Percentiles rank a stretch among this genome's conserved stretches.
These are phyloP conservation scores for Debaryomyces hansenii DNA, from an alignment of 805 yeast species.

Conservation along the genomic window DNA sequence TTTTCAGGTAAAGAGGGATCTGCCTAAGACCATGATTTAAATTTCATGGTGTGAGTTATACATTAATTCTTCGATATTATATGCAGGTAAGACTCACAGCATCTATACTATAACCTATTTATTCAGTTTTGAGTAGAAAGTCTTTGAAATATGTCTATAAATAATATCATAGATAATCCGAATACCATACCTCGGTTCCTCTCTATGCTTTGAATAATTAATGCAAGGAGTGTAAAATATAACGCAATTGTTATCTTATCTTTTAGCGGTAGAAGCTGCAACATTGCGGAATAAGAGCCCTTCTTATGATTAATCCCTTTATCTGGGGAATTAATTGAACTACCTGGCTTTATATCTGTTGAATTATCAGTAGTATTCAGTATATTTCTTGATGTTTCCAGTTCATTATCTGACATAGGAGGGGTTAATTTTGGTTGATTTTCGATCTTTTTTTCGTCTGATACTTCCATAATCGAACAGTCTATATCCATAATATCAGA, in stretches of 20 bases:
- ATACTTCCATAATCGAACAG: not conserved
- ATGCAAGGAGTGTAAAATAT: not conserved
- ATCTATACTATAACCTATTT: not conserved
- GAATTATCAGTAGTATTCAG: too few relatives aligned
- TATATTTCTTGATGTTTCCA: not conserved
- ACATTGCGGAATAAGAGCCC: too few relatives aligned
- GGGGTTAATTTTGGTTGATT: not conserved
- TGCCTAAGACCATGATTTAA: too few relatives aligned
- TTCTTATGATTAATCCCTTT: too few relatives aligned
- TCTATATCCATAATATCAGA: not conserved
- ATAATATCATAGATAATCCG: not conserved
- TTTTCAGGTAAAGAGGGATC: too few relatives aligned
- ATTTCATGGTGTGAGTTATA: not conserved
- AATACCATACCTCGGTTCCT: not conserved
- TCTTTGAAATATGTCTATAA: not conserved
- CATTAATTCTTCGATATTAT: not conserved
- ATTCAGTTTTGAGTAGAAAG: not conserved
- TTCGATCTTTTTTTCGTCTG: not conserved
- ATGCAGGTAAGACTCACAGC: not conserved
- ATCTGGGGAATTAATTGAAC: too few relatives aligned
- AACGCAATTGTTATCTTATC: too few relatives aligned
- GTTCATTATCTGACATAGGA: slow-evolving; percentile 4
- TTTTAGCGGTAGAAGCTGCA: too few relatives aligned
- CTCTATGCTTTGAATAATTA: not conserved
- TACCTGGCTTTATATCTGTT: too few relatives aligned